Evolutionary conservation across 2,329 filamentous ascomycete genomes (phyloP).

Genomic region (Periglandula ipomoeae): DNA sequence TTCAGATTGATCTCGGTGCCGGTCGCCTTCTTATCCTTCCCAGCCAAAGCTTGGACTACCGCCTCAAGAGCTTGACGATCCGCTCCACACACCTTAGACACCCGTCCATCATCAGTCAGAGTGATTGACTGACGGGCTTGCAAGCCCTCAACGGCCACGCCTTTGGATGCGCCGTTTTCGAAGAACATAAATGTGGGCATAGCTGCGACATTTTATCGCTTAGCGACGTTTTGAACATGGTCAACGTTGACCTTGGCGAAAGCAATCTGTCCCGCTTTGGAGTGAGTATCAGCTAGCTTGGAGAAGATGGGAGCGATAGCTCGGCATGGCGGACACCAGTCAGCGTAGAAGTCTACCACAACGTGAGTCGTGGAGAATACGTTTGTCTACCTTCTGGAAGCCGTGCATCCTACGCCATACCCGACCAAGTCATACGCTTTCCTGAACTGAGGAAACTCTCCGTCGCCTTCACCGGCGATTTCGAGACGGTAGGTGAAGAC

Average conservation of each 20-base stretch:
- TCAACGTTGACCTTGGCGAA: constrained; percentile 15
- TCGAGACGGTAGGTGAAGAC: constrained; percentile 11
- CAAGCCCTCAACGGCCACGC: constrained; percentile 21
- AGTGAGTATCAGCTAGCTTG: constrained; percentile 35
- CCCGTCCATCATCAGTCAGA: constrained; percentile 16
- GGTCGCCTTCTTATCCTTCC: not conserved
- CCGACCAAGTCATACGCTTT: constrained; percentile 34
- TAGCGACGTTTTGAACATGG: constrained; percentile 28
- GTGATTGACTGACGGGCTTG: constrained; percentile 13
- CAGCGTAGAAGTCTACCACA: constrained; percentile 39
- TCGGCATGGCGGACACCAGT: constrained; percentile 42
- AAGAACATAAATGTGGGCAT: constrained; percentile 93
- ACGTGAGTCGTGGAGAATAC: constrained; percentile 35
- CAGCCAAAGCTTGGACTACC: constrained; percentile 17
- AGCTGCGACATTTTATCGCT: constrained; percentile 70
- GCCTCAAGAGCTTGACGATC: constrained; percentile 19
- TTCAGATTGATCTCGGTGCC: not conserved
- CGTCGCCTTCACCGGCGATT: constrained; percentile 30
- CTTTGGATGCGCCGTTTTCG: constrained; percentile 55
- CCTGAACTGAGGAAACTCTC: constrained; percentile 33
- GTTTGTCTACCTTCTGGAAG: constrained; percentile 43
- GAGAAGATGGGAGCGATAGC: constrained; percentile 36
- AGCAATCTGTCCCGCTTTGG: constrained; percentile 13
- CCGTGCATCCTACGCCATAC: constrained; percentile 41
- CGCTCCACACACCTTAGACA: constrained; percentile 21